Conservation (phyloP, 129 eudicot genomes). For the Tagetes erecta region DNA sequence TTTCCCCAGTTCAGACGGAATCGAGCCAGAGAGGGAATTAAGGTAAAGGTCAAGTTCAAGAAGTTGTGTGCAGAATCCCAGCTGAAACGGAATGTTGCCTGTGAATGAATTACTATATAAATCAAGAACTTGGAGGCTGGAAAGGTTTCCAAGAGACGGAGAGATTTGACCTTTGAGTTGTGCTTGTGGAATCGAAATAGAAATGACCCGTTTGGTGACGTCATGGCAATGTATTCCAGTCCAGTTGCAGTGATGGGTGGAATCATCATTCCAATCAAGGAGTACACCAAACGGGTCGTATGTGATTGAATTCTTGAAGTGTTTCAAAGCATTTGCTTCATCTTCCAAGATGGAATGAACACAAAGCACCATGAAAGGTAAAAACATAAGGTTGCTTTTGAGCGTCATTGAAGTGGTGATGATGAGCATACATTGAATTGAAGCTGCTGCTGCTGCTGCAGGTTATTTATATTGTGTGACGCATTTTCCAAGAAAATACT, state of each 20-base stretch:
- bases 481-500: no score
- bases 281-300: constrained; percentile 64
- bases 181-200: constrained; percentile 48
- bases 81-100: constrained; percentile 61
- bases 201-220: constrained; percentile 36
- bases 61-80: constrained; percentile 59
- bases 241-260: constrained; percentile 81
- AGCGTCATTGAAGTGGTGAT: constrained; percentile 22
- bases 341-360: constrained; percentile 33
- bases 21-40: constrained; percentile 62
- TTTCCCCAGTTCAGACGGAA: constrained; percentile 34
- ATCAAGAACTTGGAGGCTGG: constrained; percentile 81
- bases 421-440: no score
- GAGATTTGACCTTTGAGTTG: constrained; percentile 67
- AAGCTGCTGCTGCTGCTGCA: no score
- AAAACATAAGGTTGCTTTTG: constrained; percentile 25
- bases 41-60: constrained; percentile 35
- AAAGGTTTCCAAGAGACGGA: constrained; percentile 67
- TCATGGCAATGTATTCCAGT: constrained; percentile 66
- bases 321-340: constrained; percentile 50
- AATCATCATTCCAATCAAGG: constrained; percentile 50
- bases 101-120: constrained; percentile 59
- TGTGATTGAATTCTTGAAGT: constrained; percentile 53
- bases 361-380: constrained; percentile 19
- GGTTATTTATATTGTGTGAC: no score